Percentiles rank a stretch among this genome's conserved stretches.
These are phyloP conservation scores for Nicotiana attenuata DNA, from an alignment of 257 asterid genomes.

Conservation along the genomic window DNA sequence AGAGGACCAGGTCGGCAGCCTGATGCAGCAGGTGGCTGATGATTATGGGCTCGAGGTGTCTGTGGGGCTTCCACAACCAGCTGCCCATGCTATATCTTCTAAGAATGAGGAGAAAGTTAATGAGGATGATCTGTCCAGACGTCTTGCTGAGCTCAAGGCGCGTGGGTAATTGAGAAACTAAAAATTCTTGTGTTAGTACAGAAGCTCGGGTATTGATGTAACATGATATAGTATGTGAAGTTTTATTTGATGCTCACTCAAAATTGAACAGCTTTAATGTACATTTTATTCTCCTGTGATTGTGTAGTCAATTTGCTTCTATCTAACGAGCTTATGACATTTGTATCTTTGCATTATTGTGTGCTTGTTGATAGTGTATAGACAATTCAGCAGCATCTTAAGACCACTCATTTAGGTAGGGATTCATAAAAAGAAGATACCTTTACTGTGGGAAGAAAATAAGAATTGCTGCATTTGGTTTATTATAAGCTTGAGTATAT, in stretches of 20 bases:
- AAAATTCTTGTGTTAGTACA: not conserved
- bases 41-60: slow-evolving; percentile 96
- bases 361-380: not conserved
- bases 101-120: slow-evolving; percentile 67
- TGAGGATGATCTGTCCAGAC: slow-evolving; percentile 86
- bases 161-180: slow-evolving; percentile 53
- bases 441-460: not conserved
- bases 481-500: not conserved
- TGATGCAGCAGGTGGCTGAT: slow-evolving; percentile 98
- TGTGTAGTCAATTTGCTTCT: not conserved
- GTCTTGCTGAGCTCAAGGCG: slow-evolving; percentile 92
- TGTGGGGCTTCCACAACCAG: slow-evolving; percentile 88
- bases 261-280: not conserved
- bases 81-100: slow-evolving; percentile 59
- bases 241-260: not conserved
- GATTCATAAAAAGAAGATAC: not conserved
- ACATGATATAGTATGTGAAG: not conserved
- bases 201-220: not conserved
- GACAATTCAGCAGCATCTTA: not conserved
- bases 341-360: not conserved
- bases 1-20: slow-evolving; percentile 77
- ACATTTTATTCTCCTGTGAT: not conserved
- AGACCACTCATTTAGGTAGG: not conserved
- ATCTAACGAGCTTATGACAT: not conserved
- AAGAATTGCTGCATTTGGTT: not conserved